phyloP scores from a whole-genome alignment of 768 basidiomycete species.

The Fomitopsis serialis region DNA sequence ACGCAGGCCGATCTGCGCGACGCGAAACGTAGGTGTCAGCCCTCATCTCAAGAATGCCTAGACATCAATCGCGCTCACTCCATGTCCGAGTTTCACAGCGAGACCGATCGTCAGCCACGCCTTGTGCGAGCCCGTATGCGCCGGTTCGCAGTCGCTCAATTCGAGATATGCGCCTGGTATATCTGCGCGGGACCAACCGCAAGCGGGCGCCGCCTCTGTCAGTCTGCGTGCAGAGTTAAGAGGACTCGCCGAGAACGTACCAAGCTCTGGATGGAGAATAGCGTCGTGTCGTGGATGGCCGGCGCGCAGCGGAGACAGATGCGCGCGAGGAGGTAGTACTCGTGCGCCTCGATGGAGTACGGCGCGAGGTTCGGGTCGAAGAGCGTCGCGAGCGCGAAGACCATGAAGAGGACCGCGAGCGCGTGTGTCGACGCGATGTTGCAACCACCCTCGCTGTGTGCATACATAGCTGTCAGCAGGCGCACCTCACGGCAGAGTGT shows the following conservation, averaged over 20 bases:
- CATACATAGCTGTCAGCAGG: not conserved
- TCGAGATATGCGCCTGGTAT: slow-evolving; percentile 47
- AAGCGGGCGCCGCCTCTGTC: no score
- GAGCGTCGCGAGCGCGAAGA: slow-evolving; percentile 63
- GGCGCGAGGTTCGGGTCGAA: slow-evolving; percentile 48
- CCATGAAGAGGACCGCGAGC: slow-evolving; percentile 55
- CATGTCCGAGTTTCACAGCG: slow-evolving; percentile 51
- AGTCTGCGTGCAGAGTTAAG: no score
- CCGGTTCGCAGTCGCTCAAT: slow-evolving; percentile 43
- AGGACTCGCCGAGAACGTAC: slow-evolving; percentile 35
- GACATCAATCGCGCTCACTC: slow-evolving; percentile 36
- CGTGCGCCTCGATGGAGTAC: slow-evolving; percentile 48
- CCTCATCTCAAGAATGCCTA: not conserved
- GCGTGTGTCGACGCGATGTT: slow-evolving; percentile 40
- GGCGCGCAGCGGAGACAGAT: slow-evolving; percentile 44
- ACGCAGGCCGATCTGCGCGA: slow-evolving; percentile 44
- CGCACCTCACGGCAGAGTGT: not conserved
- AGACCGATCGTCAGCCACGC: slow-evolving; percentile 57
- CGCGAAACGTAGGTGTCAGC: not conserved
- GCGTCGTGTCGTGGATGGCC: slow-evolving; percentile 45
- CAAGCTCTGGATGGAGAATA: slow-evolving; percentile 48
- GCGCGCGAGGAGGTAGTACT: slow-evolving; percentile 57
- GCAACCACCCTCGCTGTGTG: slow-evolving; percentile 32
- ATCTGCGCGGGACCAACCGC: slow-evolving; percentile 28
- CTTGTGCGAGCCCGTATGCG: slow-evolving; percentile 36